Conservation (phyloP, 2,329 filamentous ascomycete species). For the Epichloe hybrida region DNA sequence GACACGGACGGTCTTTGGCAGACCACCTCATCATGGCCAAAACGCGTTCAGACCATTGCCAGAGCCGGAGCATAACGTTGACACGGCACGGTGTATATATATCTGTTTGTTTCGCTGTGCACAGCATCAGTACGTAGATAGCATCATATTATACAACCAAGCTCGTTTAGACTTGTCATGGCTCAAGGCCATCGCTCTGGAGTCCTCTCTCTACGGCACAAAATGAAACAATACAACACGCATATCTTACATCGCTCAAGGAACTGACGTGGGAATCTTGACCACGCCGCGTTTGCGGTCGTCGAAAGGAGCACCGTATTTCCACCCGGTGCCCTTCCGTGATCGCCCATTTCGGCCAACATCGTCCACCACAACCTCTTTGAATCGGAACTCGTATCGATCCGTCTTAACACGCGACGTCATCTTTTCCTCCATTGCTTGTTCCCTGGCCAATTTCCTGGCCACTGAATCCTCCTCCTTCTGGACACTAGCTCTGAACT, state of each 20-base stretch:
- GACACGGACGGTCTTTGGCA: neutral
- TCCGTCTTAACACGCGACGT: slow-evolving; percentile 33
- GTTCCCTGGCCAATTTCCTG: slow-evolving; percentile 16
- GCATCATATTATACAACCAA: neutral
- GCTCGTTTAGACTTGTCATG: neutral
- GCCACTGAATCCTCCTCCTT: slow-evolving; percentile 28
- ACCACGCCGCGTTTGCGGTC: slow-evolving; percentile 50
- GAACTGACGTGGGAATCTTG: slow-evolving; percentile 54
- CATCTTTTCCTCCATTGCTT: slow-evolving; percentile 23
- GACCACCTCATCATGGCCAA: neutral
- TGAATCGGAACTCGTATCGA: slow-evolving; percentile 52
- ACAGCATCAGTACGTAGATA: neutral
- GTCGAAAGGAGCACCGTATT: slow-evolving; percentile 49
- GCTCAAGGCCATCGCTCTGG: neutral
- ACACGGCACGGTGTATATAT: too few species aligned
- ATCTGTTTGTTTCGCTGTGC: neutral
- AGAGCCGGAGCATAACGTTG: neutral
- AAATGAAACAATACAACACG: neutral
- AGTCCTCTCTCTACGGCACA: neutral
- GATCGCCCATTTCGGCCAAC: slow-evolving; percentile 41
- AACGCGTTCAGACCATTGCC: neutral
- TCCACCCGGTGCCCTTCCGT: slow-evolving; percentile 40
- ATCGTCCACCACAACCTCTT: slow-evolving; percentile 41
- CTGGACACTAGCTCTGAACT: slow-evolving; percentile 30
- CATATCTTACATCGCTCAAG: slow-evolving; percentile 19